A percentile compares a stretch with the other conserved stretches of the same genome.
Conservation (phyloP, 208 protist species). For the Naegleria gruberi region DNA sequence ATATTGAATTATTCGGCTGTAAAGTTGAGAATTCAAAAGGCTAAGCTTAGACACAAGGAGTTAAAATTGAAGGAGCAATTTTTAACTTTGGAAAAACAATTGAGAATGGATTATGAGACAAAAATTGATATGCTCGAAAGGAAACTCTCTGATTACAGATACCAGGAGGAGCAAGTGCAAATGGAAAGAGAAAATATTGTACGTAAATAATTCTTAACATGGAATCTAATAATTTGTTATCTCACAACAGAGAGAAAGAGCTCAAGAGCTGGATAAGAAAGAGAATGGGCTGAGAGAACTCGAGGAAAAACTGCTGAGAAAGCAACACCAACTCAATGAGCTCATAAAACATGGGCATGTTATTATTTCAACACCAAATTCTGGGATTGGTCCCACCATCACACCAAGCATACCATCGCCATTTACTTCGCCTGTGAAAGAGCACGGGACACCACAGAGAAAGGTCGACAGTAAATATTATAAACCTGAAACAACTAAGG, state of each 20-base stretch:
- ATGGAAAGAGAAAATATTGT: too few relatives aligned
- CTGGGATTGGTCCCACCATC: background rate
- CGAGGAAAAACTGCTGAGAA: background rate
- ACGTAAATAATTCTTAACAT: background rate
- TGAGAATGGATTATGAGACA: background rate
- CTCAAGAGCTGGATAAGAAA: background rate
- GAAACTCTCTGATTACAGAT: background rate
- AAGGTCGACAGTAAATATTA: background rate
- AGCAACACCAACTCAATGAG: background rate
- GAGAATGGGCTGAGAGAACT: background rate
- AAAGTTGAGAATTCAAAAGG: constrained; percentile 12
- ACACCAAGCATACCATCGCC: background rate
- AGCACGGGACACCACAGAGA: background rate
- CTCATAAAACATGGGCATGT: background rate
- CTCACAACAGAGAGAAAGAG: background rate
- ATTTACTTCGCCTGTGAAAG: background rate
- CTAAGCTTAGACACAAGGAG: constrained; percentile 9
- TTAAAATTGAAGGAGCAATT: constrained; percentile 17
- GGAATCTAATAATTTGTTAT: background rate
- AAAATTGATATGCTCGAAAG: background rate
- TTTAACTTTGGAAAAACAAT: background rate
- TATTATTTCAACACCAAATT: background rate
- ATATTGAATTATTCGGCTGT: constrained; percentile 14
- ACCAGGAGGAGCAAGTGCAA: background rate
- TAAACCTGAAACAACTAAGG: background rate